A percentile compares a stretch with the other conserved stretches of the same genome.
These are phyloP conservation scores for Aspergillus hancockii DNA, from an alignment of 495 filamentous ascomycete genomes.

Conservation along the genomic window DNA sequence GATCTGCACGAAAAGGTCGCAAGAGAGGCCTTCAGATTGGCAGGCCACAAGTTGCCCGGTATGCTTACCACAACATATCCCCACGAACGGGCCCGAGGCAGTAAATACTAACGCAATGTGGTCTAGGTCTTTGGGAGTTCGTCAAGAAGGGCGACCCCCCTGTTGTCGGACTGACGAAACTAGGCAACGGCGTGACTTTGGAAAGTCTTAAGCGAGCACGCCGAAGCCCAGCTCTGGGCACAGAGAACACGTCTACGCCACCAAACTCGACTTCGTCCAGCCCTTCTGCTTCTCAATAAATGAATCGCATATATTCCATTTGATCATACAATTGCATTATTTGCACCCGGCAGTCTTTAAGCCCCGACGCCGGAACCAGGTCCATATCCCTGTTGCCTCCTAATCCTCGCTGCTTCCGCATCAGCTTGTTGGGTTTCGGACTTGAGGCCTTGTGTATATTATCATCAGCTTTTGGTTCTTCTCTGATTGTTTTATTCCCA, in stretches of 20 bases:
- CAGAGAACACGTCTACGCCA: constrained; percentile 31
- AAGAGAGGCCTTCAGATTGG: constrained; percentile 90
- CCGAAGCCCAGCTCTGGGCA: constrained; percentile 59
- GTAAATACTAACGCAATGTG: constrained; percentile 21
- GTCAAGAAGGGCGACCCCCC: constrained; percentile 90
- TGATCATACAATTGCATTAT: constrained; percentile 16
- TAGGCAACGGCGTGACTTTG: constrained; percentile 76
- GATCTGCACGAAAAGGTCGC: constrained; percentile 92
- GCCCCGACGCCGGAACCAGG: constrained; percentile 57
- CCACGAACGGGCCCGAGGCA: neutral
- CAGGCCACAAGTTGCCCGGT: constrained; percentile 95
- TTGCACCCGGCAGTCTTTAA: constrained; percentile 30
- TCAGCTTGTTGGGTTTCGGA: constrained; percentile 34
- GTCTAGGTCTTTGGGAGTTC: constrained; percentile 84
- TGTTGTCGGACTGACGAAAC: constrained; percentile 89
- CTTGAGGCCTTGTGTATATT: constrained; percentile 47
- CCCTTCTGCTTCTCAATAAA: constrained; percentile 44
- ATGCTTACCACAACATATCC: constrained; percentile 29
- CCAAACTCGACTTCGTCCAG: constrained; percentile 42
- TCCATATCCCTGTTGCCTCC: constrained; percentile 63
- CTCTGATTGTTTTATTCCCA: constrained; percentile 20
- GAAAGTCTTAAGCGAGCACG: constrained; percentile 77
- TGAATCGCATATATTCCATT: constrained; percentile 10
- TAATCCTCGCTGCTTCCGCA: constrained; percentile 41
- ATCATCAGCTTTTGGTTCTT: constrained; percentile 41